Conservation (phyloP, 148 eudicot genomes). For the Fagopyrum tataricum region DNA sequence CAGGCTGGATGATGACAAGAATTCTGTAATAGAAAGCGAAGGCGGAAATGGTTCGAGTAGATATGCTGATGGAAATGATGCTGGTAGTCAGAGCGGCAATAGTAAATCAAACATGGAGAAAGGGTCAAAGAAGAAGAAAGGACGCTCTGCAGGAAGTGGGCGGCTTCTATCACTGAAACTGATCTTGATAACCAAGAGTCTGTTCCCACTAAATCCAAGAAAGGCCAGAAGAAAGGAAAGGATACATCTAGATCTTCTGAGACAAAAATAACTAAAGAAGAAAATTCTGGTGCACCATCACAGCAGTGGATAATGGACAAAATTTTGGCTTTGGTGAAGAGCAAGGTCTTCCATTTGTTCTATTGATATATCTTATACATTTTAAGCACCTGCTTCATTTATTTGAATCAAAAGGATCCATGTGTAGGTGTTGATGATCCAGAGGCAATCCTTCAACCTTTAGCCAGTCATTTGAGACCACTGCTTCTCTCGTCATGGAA, state of each 20-base stretch:
- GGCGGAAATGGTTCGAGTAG: constrained; percentile 38
- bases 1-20: constrained; percentile 28
- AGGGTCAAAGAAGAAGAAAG: constrained; percentile 85
- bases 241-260: constrained; percentile 44
- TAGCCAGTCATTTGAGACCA: constrained; percentile 80
- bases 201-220: constrained; percentile 63
- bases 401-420: background rate
- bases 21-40: constrained; percentile 35
- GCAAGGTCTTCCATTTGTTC: constrained; percentile 44
- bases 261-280: constrained; percentile 51
- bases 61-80: constrained; percentile 43
- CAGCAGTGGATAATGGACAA: constrained; percentile 69
- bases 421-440: constrained; percentile 58
- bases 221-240: constrained; percentile 78
- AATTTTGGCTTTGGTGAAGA: constrained; percentile 62
- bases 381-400: background rate
- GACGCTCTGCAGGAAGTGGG: constrained; percentile 50
- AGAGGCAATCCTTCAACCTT: constrained; percentile 64
- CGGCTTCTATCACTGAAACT: constrained; percentile 40
- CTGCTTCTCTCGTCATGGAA: constrained; percentile 74
- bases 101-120: constrained; percentile 50
- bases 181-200: constrained; percentile 56
- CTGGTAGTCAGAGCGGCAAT: constrained; percentile 33
- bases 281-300: constrained; percentile 41
- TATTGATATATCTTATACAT: background rate